Conservation (phyloP, 495 filamentous ascomycete genomes). For the Tetracladium marchalianum region DNA sequence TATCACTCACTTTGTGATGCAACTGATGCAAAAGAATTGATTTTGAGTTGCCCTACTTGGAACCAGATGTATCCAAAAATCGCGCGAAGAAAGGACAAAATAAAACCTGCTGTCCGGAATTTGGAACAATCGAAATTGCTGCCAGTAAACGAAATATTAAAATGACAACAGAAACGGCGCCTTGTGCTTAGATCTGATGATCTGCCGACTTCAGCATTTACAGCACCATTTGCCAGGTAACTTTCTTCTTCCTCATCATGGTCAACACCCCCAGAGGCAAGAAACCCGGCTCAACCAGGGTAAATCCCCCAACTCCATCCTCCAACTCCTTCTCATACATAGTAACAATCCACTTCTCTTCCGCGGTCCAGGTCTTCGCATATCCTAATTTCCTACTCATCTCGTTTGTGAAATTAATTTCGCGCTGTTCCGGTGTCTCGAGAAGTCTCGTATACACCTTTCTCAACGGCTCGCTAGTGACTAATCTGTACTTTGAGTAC, state of each 20-base stretch:
- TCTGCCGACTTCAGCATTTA: conserved; percentile 4
- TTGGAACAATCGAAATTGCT: too few relatives aligned
- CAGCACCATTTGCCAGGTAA: conserved; percentile 42
- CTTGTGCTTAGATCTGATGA: background rate
- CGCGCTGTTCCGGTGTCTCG: background rate
- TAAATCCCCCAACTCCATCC: conserved; percentile 37
- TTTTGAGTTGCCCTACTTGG: too few relatives aligned
- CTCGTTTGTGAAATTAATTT: conserved; percentile 8
- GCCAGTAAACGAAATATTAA: too few relatives aligned
- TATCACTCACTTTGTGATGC: too few relatives aligned
- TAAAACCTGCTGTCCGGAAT: too few relatives aligned
- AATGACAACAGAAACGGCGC: too few relatives aligned
- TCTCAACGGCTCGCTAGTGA: conserved; percentile 14
- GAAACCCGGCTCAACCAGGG: conserved; percentile 41
- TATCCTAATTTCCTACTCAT: conserved; percentile 12
- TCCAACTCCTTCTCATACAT: conserved; percentile 41
- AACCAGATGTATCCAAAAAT: too few relatives aligned
- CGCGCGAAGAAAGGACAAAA: too few relatives aligned
- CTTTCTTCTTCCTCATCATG: conserved; percentile 42
- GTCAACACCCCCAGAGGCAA: conserved; percentile 43
- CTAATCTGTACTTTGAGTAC: conserved; percentile 33
- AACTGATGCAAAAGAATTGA: too few relatives aligned
- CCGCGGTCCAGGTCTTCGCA: conserved; percentile 16
- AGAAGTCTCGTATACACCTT: conserved; percentile 18
- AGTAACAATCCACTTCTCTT: conserved; percentile 41